Percentiles rank a stretch among this genome's conserved stretches.
Evolutionary conservation across 805 yeast genomes (phyloP).

Genomic region (Kuraishia hungarica): DNA sequence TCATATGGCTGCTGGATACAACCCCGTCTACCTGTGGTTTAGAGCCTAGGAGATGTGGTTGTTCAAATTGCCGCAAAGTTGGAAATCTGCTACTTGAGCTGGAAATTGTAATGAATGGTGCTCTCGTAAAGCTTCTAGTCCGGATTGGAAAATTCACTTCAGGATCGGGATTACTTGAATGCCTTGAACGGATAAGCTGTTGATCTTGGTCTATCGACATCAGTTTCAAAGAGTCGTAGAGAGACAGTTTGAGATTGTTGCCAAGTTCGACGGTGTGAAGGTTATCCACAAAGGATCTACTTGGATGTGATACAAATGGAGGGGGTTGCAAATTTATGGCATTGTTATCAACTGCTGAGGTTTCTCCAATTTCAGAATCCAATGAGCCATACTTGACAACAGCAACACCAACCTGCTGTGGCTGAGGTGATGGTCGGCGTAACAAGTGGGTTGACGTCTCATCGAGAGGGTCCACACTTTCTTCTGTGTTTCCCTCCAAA

Average conservation of each 20-base stretch:
- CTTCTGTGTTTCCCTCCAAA: background rate
- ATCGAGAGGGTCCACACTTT: background rate
- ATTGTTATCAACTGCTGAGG: background rate
- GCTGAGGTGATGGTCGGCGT: background rate
- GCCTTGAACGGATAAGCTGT: background rate
- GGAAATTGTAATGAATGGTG: background rate
- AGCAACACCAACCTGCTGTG: background rate
- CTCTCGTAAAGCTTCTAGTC: background rate
- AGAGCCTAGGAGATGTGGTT: background rate
- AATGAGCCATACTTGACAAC: background rate
- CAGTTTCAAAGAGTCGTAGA: slow-evolving; percentile 21
- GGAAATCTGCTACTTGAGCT: background rate
- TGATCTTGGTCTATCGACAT: slow-evolving; percentile 1
- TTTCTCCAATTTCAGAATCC: background rate
- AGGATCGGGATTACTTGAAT: background rate
- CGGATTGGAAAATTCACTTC: background rate
- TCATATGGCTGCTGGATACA: background rate
- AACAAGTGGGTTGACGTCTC: background rate
- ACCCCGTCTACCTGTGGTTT: background rate
- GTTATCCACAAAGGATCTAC: background rate
- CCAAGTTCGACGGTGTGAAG: background rate
- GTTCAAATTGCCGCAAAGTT: background rate
- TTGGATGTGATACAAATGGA: background rate
- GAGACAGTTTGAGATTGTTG: slow-evolving; percentile 16
- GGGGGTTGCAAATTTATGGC: background rate